phyloP scores from a whole-genome alignment of 1,139 yeast species.

The Saccharomyces hybrid region DNA sequence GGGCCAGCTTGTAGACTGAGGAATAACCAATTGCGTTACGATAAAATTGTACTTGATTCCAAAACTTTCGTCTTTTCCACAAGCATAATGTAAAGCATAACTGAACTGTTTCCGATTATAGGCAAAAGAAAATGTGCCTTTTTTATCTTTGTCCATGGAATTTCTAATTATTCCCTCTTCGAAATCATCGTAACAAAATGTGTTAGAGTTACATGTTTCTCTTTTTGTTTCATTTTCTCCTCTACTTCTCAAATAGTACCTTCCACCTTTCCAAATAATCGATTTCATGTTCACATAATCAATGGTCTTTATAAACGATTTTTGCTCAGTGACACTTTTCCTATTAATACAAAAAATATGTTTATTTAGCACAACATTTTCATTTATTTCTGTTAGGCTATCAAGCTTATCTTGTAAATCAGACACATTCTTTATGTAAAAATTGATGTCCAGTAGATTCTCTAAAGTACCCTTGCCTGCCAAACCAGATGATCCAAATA shows the following conservation, averaged over 20 bases:
- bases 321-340: neutral
- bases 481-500: constrained; percentile 15
- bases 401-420: constrained; percentile 7
- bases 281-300: neutral
- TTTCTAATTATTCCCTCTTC: neutral
- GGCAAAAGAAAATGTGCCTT: neutral
- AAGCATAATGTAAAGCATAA: neutral
- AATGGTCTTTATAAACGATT: neutral
- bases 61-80: neutral
- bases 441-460: constrained; percentile 7
- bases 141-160: neutral
- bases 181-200: neutral
- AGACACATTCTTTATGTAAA: constrained; percentile 6
- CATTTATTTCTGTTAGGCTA: neutral
- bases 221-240: neutral
- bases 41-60: neutral
- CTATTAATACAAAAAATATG: constrained; percentile 4
- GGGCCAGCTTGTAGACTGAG: neutral
- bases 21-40: constrained; percentile 1
- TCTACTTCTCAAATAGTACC: neutral
- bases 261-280: neutral
- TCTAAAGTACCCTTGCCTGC: constrained; percentile 11
- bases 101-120: neutral
- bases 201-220: neutral
- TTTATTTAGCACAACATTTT: constrained; percentile 1